Conservation (phyloP, 306 rosid genomes). For the Mucuna pruriens region DNA sequence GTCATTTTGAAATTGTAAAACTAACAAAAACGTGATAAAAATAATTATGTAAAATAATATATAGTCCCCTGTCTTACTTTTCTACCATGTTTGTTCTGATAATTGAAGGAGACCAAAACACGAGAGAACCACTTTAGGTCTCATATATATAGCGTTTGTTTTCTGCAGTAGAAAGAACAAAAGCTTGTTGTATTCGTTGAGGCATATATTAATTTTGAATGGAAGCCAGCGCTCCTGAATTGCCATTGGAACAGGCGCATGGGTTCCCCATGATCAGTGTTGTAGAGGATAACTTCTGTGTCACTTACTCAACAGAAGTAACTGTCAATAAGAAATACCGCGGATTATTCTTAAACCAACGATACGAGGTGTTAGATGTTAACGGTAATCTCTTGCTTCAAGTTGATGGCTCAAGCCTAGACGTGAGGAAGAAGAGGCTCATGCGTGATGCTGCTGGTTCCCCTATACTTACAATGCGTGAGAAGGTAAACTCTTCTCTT, state of each 20-base stretch:
- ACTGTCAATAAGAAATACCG: constrained; percentile 38
- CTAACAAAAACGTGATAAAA: not conserved
- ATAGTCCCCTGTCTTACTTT: not conserved
- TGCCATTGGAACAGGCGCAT: not conserved
- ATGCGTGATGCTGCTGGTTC: constrained; percentile 43
- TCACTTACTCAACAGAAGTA: constrained; percentile 17
- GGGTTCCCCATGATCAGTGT: constrained; percentile 5
- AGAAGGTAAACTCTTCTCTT: constrained; percentile 27
- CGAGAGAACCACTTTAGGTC: not conserved
- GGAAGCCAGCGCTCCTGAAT: constrained; percentile 31
- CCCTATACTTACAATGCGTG: constrained; percentile 36
- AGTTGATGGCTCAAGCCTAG: constrained; percentile 43
- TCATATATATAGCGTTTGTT: not conserved
- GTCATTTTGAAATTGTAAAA: not conserved
- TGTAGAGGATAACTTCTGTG: constrained; percentile 41
- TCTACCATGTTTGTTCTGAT: not conserved
- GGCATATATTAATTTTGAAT: not conserved
- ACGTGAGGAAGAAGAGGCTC: constrained; percentile 36
- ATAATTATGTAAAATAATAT: not conserved
- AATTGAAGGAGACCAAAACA: constrained; percentile 24
- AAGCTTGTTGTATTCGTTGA: not conserved
- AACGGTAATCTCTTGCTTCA: constrained; percentile 33
- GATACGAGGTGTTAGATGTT: constrained; percentile 27
- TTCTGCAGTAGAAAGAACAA: not conserved
- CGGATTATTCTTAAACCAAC: constrained; percentile 32